Evolutionary conservation across 331 rosid genomes (phyloP).

Genomic region (Pyracantha coccinea): DNA sequence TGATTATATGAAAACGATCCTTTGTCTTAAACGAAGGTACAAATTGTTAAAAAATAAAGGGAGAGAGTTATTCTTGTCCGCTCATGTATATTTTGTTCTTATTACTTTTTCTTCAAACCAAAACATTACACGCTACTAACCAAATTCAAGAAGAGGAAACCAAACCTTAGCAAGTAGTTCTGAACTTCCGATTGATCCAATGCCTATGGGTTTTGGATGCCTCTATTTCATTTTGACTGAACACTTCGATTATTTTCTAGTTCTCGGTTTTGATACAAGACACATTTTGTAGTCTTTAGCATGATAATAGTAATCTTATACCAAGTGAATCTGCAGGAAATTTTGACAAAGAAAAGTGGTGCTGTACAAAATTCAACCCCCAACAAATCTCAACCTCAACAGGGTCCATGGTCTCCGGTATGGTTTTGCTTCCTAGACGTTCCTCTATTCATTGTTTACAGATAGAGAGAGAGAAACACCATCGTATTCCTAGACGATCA

Average conservation of each 20-base stretch:
- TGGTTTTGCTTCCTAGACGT: slow-evolving; percentile 10
- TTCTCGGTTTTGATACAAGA: neutral
- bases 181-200: neutral
- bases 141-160: neutral
- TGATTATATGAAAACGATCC: no score
- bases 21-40: no score
- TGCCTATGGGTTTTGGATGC: no score
- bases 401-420: slow-evolving; percentile 96
- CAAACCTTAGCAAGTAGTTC: neutral
- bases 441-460: neutral
- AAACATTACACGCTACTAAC: no score
- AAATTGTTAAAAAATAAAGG: no score
- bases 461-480: neutral
- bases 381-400: slow-evolving; percentile 59
- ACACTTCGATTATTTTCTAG: neutral
- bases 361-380: slow-evolving; percentile 92
- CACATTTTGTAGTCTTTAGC: neutral
- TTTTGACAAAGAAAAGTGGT: slow-evolving; percentile 73
- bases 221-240: no score
- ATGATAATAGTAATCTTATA: slow-evolving; percentile 7
- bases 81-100: no score
- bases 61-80: no score
- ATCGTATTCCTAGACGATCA: neutral
- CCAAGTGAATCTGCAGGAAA: slow-evolving; percentile 45
- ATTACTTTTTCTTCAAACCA: no score